These are phyloP conservation scores for Amylocystis lapponica DNA, from an alignment of 768 basidiomycete species.

Conservation along the genomic window DNA sequence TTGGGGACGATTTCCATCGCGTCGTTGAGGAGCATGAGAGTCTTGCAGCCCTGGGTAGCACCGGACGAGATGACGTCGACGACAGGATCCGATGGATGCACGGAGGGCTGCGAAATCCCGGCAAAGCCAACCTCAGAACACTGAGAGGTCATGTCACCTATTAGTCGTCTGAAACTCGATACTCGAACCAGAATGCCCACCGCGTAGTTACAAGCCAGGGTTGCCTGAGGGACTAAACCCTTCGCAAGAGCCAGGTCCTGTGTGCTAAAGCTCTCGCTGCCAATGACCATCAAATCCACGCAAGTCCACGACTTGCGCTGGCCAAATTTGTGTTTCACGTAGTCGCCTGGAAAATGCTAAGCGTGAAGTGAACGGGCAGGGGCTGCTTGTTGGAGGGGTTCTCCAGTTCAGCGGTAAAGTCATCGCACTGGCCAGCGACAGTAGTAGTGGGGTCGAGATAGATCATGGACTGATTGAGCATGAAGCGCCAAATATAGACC, in stretches of 20 bases:
- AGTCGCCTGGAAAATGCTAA: conserved; percentile 25
- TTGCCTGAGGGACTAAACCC: conserved; percentile 18
- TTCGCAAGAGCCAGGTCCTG: conserved; percentile 24
- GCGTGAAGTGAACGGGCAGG: conserved; percentile 25
- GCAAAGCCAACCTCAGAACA: conserved; percentile 28
- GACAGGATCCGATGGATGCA: conserved; percentile 20
- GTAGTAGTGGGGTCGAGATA: conserved; percentile 24
- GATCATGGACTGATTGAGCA: conserved; percentile 27
- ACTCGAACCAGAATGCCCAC: conserved; percentile 8
- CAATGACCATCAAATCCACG: conserved; percentile 29
- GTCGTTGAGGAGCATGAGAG: conserved; percentile 23
- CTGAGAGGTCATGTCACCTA: conserved; percentile 7
- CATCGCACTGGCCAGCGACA: conserved; percentile 22
- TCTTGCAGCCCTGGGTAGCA: conserved; percentile 23
- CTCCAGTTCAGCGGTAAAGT: conserved; percentile 22
- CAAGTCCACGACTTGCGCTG: conserved; percentile 13
- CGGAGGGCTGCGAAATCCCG: conserved; percentile 25
- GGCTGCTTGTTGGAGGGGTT: conserved; percentile 15
- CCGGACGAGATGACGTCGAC: conserved; percentile 22
- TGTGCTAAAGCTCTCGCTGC: conserved; percentile 22
- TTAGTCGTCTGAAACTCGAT: not conserved
- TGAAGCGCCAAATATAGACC: conserved; percentile 27
- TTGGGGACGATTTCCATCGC: conserved; percentile 19
- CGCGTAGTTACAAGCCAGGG: conserved; percentile 27
- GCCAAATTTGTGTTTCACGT: conserved; percentile 15